phyloP scores from a whole-genome alignment of 2,329 filamentous ascomycete species.

The Venturia aucupariae region DNA sequence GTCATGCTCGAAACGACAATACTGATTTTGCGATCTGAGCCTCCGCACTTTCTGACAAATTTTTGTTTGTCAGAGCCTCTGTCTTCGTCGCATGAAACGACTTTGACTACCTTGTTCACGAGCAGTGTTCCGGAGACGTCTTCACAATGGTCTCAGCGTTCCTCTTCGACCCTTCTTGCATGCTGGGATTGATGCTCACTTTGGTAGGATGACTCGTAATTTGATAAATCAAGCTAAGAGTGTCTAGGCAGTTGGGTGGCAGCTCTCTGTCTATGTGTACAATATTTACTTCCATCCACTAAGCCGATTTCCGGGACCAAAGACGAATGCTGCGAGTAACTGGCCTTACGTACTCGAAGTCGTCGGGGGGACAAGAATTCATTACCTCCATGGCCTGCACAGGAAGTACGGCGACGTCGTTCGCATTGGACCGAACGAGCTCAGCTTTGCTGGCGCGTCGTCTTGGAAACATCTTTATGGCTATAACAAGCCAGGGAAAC shows the following conservation, averaged over 20 bases:
- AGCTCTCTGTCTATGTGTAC: conserved; percentile 9
- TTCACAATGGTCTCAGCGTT: too few relatives aligned
- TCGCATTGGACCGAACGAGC: conserved; percentile 38
- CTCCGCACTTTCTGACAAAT: too few relatives aligned
- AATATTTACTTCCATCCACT: conserved; percentile 16
- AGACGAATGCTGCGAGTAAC: conserved; percentile 9
- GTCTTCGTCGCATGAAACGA: too few relatives aligned
- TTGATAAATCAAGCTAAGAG: too few relatives aligned
- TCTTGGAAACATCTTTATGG: conserved; percentile 38
- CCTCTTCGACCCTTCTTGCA: too few relatives aligned
- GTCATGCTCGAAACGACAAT: too few relatives aligned
- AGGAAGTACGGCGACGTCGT: conserved; percentile 36
- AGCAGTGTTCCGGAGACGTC: too few relatives aligned
- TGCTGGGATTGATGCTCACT: too few relatives aligned
- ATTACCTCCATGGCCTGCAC: not conserved
- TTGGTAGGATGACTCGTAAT: too few relatives aligned
- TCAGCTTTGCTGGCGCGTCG: conserved; percentile 33
- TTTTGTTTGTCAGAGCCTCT: too few relatives aligned
- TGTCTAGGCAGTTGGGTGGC: not conserved
- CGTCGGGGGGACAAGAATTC: not conserved
- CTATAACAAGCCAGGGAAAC: not conserved
- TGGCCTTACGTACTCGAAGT: not conserved
- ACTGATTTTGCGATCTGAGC: too few relatives aligned
- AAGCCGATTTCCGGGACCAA: conserved; percentile 11
- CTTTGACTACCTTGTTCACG: too few relatives aligned